Conservation (phyloP, 495 filamentous ascomycete genomes). For the Penicillium pulvis region DNA sequence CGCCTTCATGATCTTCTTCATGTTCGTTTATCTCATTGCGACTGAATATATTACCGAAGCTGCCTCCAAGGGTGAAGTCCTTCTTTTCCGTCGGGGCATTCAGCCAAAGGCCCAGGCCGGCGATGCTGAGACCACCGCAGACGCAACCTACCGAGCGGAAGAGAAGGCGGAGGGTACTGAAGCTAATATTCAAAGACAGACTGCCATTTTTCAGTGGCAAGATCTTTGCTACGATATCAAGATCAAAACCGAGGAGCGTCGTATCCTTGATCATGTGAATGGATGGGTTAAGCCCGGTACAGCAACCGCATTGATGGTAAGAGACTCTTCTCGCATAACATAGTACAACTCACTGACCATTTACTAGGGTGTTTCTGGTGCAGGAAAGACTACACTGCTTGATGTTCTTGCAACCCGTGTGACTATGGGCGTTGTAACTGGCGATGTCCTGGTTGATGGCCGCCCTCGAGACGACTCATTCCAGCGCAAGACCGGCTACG, state of each 20-base stretch:
- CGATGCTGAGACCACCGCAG: slow-evolving; percentile 30
- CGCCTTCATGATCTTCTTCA: slow-evolving; percentile 70
- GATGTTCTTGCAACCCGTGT: slow-evolving; percentile 59
- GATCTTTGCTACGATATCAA: slow-evolving; percentile 69
- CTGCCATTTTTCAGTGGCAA: slow-evolving; percentile 73
- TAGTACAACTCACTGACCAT: background rate
- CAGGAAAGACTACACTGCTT: slow-evolving; percentile 67
- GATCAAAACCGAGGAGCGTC: slow-evolving; percentile 57
- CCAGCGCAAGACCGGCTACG: slow-evolving; percentile 90
- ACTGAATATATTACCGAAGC: slow-evolving; percentile 77
- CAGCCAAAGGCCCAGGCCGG: slow-evolving; percentile 44
- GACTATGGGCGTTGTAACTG: slow-evolving; percentile 51
- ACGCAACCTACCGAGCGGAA: slow-evolving; percentile 23
- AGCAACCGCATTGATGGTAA: slow-evolving; percentile 62
- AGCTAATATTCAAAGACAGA: slow-evolving; percentile 33
- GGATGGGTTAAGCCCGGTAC: slow-evolving; percentile 71
- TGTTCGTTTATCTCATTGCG: slow-evolving; percentile 64
- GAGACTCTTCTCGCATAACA: background rate
- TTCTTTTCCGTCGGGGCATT: slow-evolving; percentile 81
- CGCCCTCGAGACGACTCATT: slow-evolving; percentile 66
- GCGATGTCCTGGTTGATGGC: slow-evolving; percentile 57
- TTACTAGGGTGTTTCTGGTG: slow-evolving; percentile 54
- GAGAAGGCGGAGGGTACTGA: slow-evolving; percentile 11
- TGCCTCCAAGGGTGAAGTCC: slow-evolving; percentile 84
- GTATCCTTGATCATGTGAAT: slow-evolving; percentile 61